phyloP scores from a whole-genome alignment of 192 early-diverging fungal species.

The Umbelopsis isabellina region DNA sequence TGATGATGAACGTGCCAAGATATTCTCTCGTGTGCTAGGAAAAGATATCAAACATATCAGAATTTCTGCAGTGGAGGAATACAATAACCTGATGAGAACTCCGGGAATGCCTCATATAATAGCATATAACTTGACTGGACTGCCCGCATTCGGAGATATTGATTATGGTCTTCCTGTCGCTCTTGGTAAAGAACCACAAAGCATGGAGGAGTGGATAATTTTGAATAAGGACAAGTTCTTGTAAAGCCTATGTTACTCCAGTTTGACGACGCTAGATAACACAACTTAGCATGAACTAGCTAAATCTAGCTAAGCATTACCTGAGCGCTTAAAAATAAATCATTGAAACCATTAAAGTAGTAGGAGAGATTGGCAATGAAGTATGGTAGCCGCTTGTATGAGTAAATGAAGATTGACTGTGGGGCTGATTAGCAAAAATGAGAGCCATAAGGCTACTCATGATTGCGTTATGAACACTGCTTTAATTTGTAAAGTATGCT shows the following conservation, averaged over 20 bases:
- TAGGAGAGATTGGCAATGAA: no score
- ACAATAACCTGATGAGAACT: background rate
- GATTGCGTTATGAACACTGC: no score
- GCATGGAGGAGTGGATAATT: background rate
- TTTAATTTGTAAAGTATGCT: no score
- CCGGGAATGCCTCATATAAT: background rate
- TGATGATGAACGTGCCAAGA: background rate
- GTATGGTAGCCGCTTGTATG: no score
- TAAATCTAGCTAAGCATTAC: no score
- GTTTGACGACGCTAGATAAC: no score
- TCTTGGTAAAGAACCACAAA: slow-evolving; percentile 14
- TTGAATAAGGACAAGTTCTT: background rate
- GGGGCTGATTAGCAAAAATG: no score
- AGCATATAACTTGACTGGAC: background rate
- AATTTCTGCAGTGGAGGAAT: background rate
- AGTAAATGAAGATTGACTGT: no score
- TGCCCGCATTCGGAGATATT: background rate
- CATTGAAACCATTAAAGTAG: no score
- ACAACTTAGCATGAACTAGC: no score
- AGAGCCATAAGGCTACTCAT: no score
- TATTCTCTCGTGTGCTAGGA: slow-evolving; percentile 11
- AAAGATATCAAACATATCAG: slow-evolving; percentile 2
- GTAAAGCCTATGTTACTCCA: background rate
- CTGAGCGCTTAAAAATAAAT: no score
- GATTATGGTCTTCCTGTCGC: background rate